Conservation (phyloP, 2,329 filamentous ascomycete species). For the Calonectria hawksworthii region DNA sequence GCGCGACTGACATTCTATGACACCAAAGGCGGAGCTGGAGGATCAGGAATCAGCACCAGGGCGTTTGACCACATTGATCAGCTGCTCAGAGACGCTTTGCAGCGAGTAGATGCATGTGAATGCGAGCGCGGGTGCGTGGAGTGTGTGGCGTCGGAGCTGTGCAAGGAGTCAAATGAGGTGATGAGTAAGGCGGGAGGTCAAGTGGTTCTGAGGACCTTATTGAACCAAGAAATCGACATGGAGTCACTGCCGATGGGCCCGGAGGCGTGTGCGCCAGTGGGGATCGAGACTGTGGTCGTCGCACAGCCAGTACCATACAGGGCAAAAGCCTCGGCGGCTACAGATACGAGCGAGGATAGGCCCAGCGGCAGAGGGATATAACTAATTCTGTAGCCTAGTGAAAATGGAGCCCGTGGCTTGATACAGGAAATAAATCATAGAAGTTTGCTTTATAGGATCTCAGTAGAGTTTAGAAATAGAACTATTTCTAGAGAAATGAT, state of each 20-base stretch:
- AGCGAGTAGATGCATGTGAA: constrained; percentile 80
- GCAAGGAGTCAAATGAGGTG: constrained; percentile 88
- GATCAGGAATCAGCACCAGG: constrained; percentile 89
- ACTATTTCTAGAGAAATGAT: neutral
- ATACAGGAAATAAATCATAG: constrained; percentile 40
- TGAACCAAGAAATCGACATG: constrained; percentile 84
- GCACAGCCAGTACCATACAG: constrained; percentile 74
- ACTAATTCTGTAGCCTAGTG: constrained; percentile 35
- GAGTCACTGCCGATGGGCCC: constrained; percentile 89
- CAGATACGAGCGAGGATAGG: constrained; percentile 31
- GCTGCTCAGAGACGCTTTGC: constrained; percentile 81
- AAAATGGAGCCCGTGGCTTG: constrained; percentile 42
- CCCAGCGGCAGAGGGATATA: constrained; percentile 34
- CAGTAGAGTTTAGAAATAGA: too few relatives aligned
- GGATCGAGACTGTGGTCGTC: constrained; percentile 85
- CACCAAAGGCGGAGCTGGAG: constrained; percentile 87
- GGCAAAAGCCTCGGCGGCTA: constrained; percentile 29
- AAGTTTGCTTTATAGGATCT: neutral
- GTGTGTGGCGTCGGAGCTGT: constrained; percentile 88
- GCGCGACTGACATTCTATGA: constrained; percentile 95
- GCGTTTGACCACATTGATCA: constrained; percentile 93
- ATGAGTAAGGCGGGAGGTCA: constrained; percentile 92
- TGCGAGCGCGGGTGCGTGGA: constrained; percentile 89
- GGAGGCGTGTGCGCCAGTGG: constrained; percentile 76
- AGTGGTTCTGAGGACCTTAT: constrained; percentile 82